Evolutionary conservation across 306 rosid genomes (phyloP).

Genomic region (Dalbergia cochinchinensis): DNA sequence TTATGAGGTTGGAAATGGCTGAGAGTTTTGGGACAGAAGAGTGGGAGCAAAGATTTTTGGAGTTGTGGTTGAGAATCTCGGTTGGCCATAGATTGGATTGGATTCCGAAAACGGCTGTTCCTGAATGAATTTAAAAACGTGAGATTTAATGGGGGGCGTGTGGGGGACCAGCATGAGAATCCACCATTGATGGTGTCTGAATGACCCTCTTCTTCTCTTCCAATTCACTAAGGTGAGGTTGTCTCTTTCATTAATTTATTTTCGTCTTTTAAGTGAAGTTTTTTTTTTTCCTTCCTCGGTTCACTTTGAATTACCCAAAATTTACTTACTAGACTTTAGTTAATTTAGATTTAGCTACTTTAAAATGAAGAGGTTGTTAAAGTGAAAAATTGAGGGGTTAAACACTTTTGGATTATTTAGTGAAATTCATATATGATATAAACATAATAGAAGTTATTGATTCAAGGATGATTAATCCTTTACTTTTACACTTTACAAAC

Average conservation of each 20-base stretch:
- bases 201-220: not conserved
- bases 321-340: no score
- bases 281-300: no score
- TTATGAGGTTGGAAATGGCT: conserved; percentile 32
- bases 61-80: not conserved
- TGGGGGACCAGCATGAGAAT: conserved; percentile 24
- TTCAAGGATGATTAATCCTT: no score
- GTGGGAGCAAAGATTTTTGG: not conserved
- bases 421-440: no score
- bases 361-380: no score
- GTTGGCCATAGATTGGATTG: not conserved
- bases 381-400: no score
- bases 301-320: no score
- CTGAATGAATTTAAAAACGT: conserved; percentile 31
- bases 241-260: not conserved
- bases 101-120: not conserved
- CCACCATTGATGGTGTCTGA: not conserved
- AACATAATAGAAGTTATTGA: no score
- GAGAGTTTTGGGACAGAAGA: conserved; percentile 8
- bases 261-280: no score
- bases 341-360: no score
- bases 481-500: no score
- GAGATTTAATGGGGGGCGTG: not conserved
- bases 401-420: no score
- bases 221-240: not conserved